Conservation (phyloP, 140 eudicot genomes). For the Stevia rebaudiana region DNA sequence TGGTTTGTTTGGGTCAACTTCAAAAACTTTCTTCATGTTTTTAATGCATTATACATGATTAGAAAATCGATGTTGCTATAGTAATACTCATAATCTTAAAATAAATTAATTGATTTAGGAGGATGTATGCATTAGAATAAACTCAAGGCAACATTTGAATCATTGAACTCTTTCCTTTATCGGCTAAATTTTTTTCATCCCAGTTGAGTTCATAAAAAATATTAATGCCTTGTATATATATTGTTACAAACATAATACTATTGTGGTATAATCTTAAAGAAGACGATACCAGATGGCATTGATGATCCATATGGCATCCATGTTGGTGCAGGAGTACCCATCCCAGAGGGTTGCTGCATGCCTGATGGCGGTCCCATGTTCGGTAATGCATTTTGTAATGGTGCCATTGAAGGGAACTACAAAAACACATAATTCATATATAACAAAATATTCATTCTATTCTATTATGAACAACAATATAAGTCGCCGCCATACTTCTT, state of each 20-base stretch:
- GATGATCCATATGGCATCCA: constrained; percentile 62
- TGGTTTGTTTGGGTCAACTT: background rate
- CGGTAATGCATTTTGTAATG: constrained; percentile 78
- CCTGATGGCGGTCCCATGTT: constrained; percentile 38
- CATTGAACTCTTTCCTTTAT: background rate
- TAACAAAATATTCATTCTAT: background rate
- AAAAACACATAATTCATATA: constrained; percentile 1
- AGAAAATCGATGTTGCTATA: background rate
- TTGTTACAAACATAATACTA: background rate
- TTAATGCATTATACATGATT: background rate
- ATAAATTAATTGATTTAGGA: background rate
- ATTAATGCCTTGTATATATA: background rate
- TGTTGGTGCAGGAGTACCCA: constrained; percentile 39
- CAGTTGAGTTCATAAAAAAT: background rate
- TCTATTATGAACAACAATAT: background rate
- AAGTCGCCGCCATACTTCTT: background rate
- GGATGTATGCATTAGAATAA: background rate
- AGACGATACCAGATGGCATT: constrained; percentile 37
- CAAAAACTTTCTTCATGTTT: background rate
- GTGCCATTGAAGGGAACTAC: constrained; percentile 74
- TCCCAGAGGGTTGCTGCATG: constrained; percentile 33
- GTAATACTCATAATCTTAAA: background rate
- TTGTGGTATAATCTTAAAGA: background rate
- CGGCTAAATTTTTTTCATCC: no score
- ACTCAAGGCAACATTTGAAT: background rate